Evolutionary conservation across 2,329 filamentous ascomycete genomes (phyloP).

Genomic region (Phialocephala sp.): DNA sequence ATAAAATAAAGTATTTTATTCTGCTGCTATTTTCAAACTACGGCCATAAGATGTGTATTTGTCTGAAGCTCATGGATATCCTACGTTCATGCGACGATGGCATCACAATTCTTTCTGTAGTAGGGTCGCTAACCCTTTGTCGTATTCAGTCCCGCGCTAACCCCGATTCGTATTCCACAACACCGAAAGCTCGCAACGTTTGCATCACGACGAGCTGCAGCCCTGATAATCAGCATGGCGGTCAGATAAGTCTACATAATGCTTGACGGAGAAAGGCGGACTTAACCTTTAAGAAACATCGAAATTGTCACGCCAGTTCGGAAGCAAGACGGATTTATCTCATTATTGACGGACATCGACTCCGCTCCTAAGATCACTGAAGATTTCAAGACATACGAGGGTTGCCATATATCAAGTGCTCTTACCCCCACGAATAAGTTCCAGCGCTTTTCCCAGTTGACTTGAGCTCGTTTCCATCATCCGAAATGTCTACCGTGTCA

Average conservation of each 20-base stretch:
- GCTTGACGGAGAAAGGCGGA: not conserved
- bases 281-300: not conserved
- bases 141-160: not conserved
- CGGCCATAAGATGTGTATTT: too few relatives aligned
- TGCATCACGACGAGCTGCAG: not conserved
- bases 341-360: not conserved
- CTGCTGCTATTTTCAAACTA: too few relatives aligned
- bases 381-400: not conserved
- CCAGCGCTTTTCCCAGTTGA: not conserved
- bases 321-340: not conserved
- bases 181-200: not conserved
- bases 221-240: not conserved
- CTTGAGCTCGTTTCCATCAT: not conserved
- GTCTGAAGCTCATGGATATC: too few relatives aligned
- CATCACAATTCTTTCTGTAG: too few relatives aligned
- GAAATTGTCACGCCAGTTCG: not conserved
- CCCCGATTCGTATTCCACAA: conserved; percentile 6
- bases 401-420: not conserved
- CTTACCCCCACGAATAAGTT: not conserved
- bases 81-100: too few relatives aligned
- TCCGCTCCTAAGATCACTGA: not conserved
- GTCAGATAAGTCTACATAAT: not conserved
- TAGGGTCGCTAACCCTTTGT: not conserved
- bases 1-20: too few relatives aligned
- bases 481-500: not conserved